A percentile compares a stretch with the other conserved stretches of the same genome.
Evolutionary conservation across 805 yeast species (phyloP).

Genomic region (Candida rishiriensis): DNA sequence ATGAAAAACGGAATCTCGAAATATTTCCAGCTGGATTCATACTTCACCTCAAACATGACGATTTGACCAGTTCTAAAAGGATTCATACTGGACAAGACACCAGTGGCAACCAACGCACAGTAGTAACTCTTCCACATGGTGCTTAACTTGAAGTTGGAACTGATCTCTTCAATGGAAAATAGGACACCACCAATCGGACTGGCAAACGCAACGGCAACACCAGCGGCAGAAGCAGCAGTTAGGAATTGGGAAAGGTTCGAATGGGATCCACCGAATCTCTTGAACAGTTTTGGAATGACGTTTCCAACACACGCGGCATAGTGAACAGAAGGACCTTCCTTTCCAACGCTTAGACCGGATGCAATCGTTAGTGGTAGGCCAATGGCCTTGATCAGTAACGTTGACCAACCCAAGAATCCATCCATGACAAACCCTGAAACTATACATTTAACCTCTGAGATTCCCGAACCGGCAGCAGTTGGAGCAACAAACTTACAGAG

Average conservation of each 20-base stretch:
- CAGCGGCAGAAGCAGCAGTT: slow-evolving; percentile 94
- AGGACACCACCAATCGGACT: slow-evolving; percentile 95
- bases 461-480: slow-evolving; percentile 95
- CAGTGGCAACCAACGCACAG: slow-evolving; percentile 84
- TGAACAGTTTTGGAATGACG: slow-evolving; percentile 56
- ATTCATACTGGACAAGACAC: slow-evolving; percentile 72
- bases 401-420: slow-evolving; percentile 70
- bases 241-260: slow-evolving; percentile 52
- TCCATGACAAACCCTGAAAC: slow-evolving; percentile 82
- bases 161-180: slow-evolving; percentile 88
- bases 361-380: slow-evolving; percentile 90
- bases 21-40: slow-evolving; percentile 80
- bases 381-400: slow-evolving; percentile 69
- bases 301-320: slow-evolving; percentile 97
- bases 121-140: slow-evolving; percentile 91
- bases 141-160: slow-evolving; percentile 64
- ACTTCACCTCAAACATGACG: slow-evolving; percentile 87
- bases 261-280: slow-evolving; percentile 41
- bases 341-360: slow-evolving; percentile 90
- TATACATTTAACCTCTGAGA: slow-evolving; percentile 92
- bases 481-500: slow-evolving; percentile 75
- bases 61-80: slow-evolving; percentile 95
- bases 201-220: slow-evolving; percentile 98
- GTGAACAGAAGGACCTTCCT: slow-evolving; percentile 98
- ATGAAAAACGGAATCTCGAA: slow-evolving; percentile 80